Percentiles rank a stretch among this genome's conserved stretches.
These are phyloP conservation scores for Dictyostelium intermedium DNA, from an alignment of 78 protist species.

Conservation along the genomic window DNA sequence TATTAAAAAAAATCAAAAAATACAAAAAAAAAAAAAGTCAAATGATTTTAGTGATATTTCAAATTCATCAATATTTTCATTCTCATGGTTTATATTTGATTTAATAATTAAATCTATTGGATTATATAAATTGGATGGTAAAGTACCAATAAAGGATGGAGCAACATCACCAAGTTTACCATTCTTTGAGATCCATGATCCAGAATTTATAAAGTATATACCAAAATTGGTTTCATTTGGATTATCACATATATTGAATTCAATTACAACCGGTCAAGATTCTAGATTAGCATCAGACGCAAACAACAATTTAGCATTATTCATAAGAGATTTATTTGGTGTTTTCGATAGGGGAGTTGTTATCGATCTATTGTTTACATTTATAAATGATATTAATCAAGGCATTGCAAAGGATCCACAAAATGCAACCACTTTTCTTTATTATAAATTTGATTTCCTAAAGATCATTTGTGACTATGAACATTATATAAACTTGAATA, in stretches of 20 bases:
- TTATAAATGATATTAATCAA: constrained; percentile 21
- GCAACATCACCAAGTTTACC: not conserved
- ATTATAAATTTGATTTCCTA: constrained; percentile 60
- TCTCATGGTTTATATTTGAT: constrained; percentile 65
- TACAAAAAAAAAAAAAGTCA: no score
- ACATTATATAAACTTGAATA: constrained; percentile 57
- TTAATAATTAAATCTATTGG: constrained; percentile 41
- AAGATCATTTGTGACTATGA: constrained; percentile 50
- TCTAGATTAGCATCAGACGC: constrained; percentile 42
- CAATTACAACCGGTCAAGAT: not conserved
- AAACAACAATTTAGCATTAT: constrained; percentile 54
- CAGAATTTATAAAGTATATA: constrained; percentile 42
- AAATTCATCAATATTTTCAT: constrained; percentile 47
- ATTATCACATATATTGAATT: not conserved
- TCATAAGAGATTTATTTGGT: constrained; percentile 46
- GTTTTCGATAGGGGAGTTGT: constrained; percentile 47
- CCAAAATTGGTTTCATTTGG: constrained; percentile 48
- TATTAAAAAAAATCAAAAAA: not conserved
- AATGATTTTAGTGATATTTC: not conserved
- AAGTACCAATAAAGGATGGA: not conserved
- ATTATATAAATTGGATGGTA: constrained; percentile 9
- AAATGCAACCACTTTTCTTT: constrained; percentile 12
- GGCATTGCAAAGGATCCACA: not conserved
- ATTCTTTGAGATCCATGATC: not conserved
- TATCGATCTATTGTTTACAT: constrained; percentile 17